Evolutionary conservation across 306 rosid species (phyloP).

Genomic region (Dicorynia guianensis): DNA sequence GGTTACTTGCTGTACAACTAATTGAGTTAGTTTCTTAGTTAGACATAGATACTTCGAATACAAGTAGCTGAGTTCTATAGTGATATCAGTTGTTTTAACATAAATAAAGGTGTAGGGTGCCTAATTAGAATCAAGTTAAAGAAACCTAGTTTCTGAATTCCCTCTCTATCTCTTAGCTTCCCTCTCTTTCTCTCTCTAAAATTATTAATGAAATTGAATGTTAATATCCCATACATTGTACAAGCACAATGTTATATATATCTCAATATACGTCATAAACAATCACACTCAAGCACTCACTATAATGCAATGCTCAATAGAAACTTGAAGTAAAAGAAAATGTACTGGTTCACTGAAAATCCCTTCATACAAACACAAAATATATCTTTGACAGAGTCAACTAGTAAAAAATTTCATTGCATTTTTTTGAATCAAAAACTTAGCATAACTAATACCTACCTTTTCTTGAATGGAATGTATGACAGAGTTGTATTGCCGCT

Average conservation of each 20-base stretch:
- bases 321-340: neutral
- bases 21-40: no score
- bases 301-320: neutral
- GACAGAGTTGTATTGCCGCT: slow-evolving; percentile 96
- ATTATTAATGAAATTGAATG: neutral
- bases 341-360: neutral
- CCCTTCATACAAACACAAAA: neutral
- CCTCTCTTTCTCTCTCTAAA: no score
- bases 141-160: no score
- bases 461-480: slow-evolving; percentile 97
- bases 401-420: slow-evolving; percentile 26
- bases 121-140: no score
- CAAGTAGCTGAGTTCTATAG: no score
- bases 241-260: neutral
- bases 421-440: neutral
- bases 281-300: slow-evolving; percentile 7
- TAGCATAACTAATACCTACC: slow-evolving; percentile 47
- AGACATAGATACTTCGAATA: no score
- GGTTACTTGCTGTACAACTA: no score
- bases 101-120: no score
- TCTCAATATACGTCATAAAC: neutral
- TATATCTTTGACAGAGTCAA: slow-evolving; percentile 1
- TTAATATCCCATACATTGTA: neutral
- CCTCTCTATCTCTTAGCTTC: no score
- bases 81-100: no score